A percentile compares a stretch with the other conserved stretches of the same genome.
Conservation (phyloP, 2,329 filamentous ascomycete species). For the Claviceps digitariae region DNA sequence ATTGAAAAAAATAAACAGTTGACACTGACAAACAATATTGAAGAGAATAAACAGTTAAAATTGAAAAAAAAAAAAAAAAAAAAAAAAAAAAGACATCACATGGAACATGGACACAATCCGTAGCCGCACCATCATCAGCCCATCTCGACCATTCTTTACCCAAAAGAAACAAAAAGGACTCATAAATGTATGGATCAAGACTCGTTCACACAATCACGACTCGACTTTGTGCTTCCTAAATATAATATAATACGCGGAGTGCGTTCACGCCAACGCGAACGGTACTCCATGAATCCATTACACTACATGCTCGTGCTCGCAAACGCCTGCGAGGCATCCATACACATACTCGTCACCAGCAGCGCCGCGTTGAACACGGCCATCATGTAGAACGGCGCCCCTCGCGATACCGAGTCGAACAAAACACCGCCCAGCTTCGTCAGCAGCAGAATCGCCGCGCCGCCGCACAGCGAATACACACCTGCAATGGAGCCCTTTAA, state of each 20-base stretch:
- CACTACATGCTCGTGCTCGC: slow-evolving; percentile 11
- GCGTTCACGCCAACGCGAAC: neutral
- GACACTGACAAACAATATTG: too few relatives aligned
- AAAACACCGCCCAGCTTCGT: slow-evolving; percentile 82
- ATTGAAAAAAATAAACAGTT: too few relatives aligned
- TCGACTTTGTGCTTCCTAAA: neutral
- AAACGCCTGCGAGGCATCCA: slow-evolving; percentile 33
- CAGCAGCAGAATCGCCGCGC: slow-evolving; percentile 75
- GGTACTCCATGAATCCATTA: neutral
- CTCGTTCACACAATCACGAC: neutral
- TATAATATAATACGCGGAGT: neutral
- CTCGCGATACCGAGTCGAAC: slow-evolving; percentile 62
- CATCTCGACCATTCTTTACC: too few relatives aligned
- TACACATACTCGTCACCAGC: slow-evolving; percentile 39
- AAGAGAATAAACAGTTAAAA: too few relatives aligned
- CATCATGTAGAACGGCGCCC: slow-evolving; percentile 91
- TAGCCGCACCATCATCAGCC: too few relatives aligned
- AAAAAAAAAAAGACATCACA: too few relatives aligned
- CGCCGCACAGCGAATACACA: slow-evolving; percentile 83
- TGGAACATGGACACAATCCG: too few relatives aligned
- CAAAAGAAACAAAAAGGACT: too few relatives aligned
- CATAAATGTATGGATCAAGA: neutral
- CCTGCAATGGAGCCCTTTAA: slow-evolving; percentile 92
- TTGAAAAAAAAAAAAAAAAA: too few relatives aligned
- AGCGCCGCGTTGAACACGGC: slow-evolving; percentile 71